Evolutionary conservation across 441 rosid species (phyloP).

Genomic region (Pelargonium myrrhifolium): DNA sequence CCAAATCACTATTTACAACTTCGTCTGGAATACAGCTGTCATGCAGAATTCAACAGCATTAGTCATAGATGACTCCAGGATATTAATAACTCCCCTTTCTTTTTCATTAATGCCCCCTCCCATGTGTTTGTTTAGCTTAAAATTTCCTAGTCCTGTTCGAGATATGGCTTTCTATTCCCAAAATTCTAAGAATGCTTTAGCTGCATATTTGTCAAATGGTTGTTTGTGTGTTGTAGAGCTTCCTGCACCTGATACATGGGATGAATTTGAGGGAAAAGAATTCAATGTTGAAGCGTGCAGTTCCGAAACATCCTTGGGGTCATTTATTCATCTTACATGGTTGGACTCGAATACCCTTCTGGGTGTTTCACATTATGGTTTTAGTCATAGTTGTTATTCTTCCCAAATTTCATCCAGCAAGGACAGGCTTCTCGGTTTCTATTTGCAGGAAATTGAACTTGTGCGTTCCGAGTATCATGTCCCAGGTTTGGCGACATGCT

Average conservation of each 20-base stretch:
- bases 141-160: constrained; percentile 49
- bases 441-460: constrained; percentile 65
- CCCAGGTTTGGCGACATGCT: constrained; percentile 47
- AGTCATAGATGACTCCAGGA: constrained; percentile 63
- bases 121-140: constrained; percentile 62
- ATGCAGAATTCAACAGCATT: constrained; percentile 70
- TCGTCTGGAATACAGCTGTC: constrained; percentile 70
- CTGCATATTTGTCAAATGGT: constrained; percentile 69
- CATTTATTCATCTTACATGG: constrained; percentile 65
- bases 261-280: constrained; percentile 76
- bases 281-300: constrained; percentile 45
- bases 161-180: constrained; percentile 57
- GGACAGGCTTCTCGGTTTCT: constrained; percentile 44
- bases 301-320: constrained; percentile 45
- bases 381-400: constrained; percentile 34
- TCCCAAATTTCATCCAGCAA: constrained; percentile 24
- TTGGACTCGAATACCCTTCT: constrained; percentile 61
- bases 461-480: constrained; percentile 56
- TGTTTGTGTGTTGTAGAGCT: constrained; percentile 63
- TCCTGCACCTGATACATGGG: constrained; percentile 62
- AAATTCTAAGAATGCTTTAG: constrained; percentile 51
- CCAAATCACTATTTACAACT: constrained; percentile 52
- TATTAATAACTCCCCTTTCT: constrained; percentile 73
- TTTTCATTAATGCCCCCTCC: constrained; percentile 87
- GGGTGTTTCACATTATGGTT: constrained; percentile 54